Conservation (phyloP, 2,329 filamentous ascomycete genomes). For the Neofusicoccum kwambonambiense region DNA sequence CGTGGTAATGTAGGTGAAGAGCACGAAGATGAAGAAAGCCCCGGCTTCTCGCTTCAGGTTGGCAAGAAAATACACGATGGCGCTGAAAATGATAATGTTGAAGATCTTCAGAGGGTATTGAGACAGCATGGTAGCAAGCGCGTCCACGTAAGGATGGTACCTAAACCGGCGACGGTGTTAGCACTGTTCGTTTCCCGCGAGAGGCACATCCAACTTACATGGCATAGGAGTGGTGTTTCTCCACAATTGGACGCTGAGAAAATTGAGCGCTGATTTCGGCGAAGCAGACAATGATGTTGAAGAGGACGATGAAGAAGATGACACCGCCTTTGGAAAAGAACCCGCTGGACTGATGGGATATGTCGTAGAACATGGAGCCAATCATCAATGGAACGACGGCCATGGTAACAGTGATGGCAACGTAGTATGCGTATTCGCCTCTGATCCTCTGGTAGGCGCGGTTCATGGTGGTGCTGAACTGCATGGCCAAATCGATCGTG, state of each 20-base stretch:
- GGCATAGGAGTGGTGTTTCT: conserved; percentile 83
- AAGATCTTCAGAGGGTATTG: conserved; percentile 78
- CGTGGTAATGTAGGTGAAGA: conserved; percentile 63
- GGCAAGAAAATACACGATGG: conserved; percentile 81
- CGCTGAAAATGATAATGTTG: conserved; percentile 72
- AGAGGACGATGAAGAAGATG: conserved; percentile 60
- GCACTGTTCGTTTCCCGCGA: no score
- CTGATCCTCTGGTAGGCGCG: conserved; percentile 34
- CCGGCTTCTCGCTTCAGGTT: conserved; percentile 70
- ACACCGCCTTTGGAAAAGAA: conserved; percentile 58
- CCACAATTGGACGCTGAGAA: conserved; percentile 82
- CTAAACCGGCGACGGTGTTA: no score
- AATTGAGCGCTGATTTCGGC: conserved; percentile 58
- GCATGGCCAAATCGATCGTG: conserved; percentile 53
- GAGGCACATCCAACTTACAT: conserved; percentile 55
- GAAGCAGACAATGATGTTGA: conserved; percentile 60
- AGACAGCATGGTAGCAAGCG: conserved; percentile 75
- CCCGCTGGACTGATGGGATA: conserved; percentile 49
- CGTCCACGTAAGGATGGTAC: conserved; percentile 76
- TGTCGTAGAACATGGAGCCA: conserved; percentile 60
- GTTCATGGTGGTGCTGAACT: conserved; percentile 32
- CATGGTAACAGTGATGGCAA: conserved; percentile 45
- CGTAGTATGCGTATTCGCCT: conserved; percentile 33
- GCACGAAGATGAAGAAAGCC: conserved; percentile 79
- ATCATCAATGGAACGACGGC: conserved; percentile 60